A percentile compares a stretch with the other conserved stretches of the same genome.
Conservation (phyloP, 257 asterid species). For the Fraxinus pennsylvanica region DNA sequence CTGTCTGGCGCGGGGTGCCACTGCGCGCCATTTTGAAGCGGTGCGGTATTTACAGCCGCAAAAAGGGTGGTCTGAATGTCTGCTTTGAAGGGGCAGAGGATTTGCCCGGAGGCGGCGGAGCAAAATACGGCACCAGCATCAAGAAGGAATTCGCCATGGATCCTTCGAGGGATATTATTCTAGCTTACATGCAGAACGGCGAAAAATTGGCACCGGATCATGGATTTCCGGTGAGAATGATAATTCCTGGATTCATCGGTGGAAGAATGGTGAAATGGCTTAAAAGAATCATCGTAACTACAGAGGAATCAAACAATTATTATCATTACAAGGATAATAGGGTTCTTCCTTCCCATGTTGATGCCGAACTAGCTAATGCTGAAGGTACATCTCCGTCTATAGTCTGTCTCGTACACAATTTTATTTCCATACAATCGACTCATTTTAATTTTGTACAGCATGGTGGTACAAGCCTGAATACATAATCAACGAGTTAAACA, state of each 20-base stretch:
- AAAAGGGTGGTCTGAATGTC: constrained; percentile 60
- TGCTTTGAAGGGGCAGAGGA: constrained; percentile 92
- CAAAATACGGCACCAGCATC: constrained; percentile 77
- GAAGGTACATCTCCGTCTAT: constrained; percentile 53
- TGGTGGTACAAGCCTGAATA: constrained; percentile 97
- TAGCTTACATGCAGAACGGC: constrained; percentile 95
- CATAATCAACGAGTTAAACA: constrained; percentile 90
- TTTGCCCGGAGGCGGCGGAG: constrained; percentile 93
- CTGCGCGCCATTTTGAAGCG: constrained; percentile 56
- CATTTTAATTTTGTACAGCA: constrained; percentile 40
- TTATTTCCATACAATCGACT: no score
- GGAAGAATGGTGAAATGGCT: constrained; percentile 99
- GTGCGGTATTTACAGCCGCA: constrained; percentile 62
- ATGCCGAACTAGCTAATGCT: constrained; percentile 80
- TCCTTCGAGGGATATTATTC: constrained; percentile 64
- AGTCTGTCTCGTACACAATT: no score
- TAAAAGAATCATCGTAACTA: constrained; percentile 66
- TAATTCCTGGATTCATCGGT: constrained; percentile 90
- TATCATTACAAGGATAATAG: constrained; percentile 80
- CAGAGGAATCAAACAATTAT: constrained; percentile 64
- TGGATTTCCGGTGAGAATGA: constrained; percentile 83
- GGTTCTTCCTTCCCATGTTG: constrained; percentile 86
- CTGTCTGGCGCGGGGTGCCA: constrained; percentile 91
- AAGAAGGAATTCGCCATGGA: constrained; percentile 77
- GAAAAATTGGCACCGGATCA: constrained; percentile 73